Evolutionary conservation across 1,139 yeast species (phyloP).

Genomic region (Protomyces macrosporus): DNA sequence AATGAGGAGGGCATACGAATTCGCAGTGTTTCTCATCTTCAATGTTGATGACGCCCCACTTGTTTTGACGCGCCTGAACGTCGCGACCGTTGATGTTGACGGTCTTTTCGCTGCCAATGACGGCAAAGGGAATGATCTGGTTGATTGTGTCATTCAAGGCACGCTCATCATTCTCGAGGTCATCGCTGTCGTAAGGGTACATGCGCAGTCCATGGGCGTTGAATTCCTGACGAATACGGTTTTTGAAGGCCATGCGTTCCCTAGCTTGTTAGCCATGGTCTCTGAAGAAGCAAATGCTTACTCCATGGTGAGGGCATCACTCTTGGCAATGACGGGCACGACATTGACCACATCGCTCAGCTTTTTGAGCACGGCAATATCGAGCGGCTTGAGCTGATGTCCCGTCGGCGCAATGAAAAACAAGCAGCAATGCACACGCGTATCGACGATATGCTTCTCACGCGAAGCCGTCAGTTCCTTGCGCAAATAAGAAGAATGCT

Average conservation of each 20-base stretch:
- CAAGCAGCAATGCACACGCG: constrained; percentile 85
- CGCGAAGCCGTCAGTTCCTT: constrained; percentile 95
- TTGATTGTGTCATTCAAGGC: constrained; percentile 42
- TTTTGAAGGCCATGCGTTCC: constrained; percentile 32
- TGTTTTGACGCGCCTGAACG: constrained; percentile 84
- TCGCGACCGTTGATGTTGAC: constrained; percentile 61
- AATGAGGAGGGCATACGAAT: constrained; percentile 48
- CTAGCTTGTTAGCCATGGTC: constrained; percentile 32
- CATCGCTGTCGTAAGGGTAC: constrained; percentile 85
- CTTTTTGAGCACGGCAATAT: constrained; percentile 75
- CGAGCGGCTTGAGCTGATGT: constrained; percentile 62
- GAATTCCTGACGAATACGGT: constrained; percentile 64
- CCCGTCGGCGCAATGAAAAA: constrained; percentile 89
- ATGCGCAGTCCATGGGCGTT: constrained; percentile 65
- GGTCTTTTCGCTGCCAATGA: constrained; percentile 87
- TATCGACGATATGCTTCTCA: constrained; percentile 73
- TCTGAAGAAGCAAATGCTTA: constrained; percentile 71
- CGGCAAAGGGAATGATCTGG: constrained; percentile 73
- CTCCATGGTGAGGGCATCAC: constrained; percentile 79
- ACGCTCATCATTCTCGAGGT: constrained; percentile 59
- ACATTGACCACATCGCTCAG: constrained; percentile 88
- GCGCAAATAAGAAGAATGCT: constrained; percentile 86
- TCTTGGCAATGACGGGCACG: constrained; percentile 89
- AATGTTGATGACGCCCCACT: constrained; percentile 82
- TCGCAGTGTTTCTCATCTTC: constrained; percentile 95